Conservation (phyloP, 169 alveolate genomes). For the Eimeria sp. region DNA sequence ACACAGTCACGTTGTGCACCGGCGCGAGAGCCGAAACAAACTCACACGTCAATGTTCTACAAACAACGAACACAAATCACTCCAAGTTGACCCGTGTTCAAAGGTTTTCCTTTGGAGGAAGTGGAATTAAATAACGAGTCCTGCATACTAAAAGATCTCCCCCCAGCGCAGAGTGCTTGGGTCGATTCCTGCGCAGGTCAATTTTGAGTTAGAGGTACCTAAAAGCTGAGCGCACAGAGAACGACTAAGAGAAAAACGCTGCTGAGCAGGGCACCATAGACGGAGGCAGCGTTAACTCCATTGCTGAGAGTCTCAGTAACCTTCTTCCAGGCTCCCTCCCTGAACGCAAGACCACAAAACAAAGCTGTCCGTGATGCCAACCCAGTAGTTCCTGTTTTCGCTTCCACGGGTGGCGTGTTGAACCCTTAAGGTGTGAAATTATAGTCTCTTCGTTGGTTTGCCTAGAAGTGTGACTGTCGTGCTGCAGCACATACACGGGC, state of each 20-base stretch:
- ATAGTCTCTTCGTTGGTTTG: neutral
- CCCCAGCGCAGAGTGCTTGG: too few relatives aligned
- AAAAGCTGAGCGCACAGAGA: conserved; percentile 20
- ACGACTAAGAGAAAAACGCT: neutral
- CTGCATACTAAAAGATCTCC: too few relatives aligned
- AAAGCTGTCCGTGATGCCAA: neutral
- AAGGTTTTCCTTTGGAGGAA: too few relatives aligned
- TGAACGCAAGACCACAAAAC: neutral
- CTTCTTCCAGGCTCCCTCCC: conserved; percentile 21
- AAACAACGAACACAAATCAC: neutral
- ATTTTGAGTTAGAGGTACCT: neutral
- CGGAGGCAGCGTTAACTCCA: conserved; percentile 5
- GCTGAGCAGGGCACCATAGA: conserved; percentile 9
- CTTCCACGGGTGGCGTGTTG: neutral
- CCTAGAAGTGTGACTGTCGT: neutral
- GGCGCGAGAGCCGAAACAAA: too few relatives aligned
- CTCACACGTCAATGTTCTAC: too few relatives aligned
- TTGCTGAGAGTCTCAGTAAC: neutral
- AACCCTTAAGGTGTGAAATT: neutral
- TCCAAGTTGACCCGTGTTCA: too few relatives aligned
- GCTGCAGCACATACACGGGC: too few relatives aligned
- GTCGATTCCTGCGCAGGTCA: too few relatives aligned
- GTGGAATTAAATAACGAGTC: too few relatives aligned
- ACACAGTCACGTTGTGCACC: too few relatives aligned
- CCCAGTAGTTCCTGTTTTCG: neutral